Percentiles rank a stretch among this genome's conserved stretches.
These are phyloP conservation scores for Mucuna pruriens DNA, from an alignment of 306 rosid species.

Conservation along the genomic window DNA sequence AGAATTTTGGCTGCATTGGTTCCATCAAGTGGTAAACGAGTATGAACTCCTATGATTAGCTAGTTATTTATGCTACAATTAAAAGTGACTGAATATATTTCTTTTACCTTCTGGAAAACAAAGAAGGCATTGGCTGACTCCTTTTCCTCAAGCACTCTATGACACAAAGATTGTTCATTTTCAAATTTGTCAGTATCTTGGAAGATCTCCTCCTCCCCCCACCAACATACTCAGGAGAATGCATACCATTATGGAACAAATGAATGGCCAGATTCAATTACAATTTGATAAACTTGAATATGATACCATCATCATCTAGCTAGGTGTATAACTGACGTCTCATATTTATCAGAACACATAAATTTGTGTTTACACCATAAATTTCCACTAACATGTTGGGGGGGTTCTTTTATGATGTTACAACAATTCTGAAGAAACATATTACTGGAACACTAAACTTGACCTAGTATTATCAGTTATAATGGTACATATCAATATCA, in stretches of 20 bases:
- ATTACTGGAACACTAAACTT: neutral
- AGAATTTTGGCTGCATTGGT: constrained; percentile 89
- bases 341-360: neutral
- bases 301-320: neutral
- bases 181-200: neutral
- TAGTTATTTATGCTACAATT: constrained; percentile 10
- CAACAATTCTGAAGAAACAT: constrained; percentile 1
- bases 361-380: constrained; percentile 11
- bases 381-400: neutral
- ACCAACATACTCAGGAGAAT: neutral
- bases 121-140: constrained; percentile 8
- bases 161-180: neutral
- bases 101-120: neutral
- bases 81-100: neutral
- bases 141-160: neutral
- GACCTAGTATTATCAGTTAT: neutral
- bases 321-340: neutral
- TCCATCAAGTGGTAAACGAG: constrained; percentile 86
- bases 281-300: neutral
- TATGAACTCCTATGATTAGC: constrained; percentile 46
- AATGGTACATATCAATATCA: neutral
- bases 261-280: neutral
- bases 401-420: neutral
- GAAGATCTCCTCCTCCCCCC: neutral
- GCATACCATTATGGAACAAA: neutral